Evolutionary conservation across 331 rosid species (phyloP), one percentile per base, ranked within the genome.

Genomic region (Arachis monticola): DNA sequence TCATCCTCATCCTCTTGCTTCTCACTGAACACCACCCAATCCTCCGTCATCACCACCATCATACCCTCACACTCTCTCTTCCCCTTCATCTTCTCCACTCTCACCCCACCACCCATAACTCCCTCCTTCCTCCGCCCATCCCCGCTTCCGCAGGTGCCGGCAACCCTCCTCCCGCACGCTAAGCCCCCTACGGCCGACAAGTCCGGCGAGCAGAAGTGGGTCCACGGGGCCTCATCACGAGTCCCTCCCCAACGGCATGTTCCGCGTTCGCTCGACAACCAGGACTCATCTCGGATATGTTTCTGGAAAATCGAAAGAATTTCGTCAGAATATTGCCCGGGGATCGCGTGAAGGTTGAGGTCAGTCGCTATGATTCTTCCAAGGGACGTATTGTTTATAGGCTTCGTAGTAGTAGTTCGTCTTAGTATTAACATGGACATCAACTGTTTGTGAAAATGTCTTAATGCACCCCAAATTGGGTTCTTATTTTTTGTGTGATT

Each of bases 211-310:
- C 94, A 90, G 78, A 94, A 92, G 69, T 86, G 84, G 92, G 85
- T 80, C 60, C 88, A 81, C 45, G 97, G 75, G 99, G 99, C 2
- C 76, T 86, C 2, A 85, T 94, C 80, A 81, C 0, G 99, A 94
- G 84, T 92, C 97, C n/a, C 99, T 94, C 11, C 89, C 97, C 40
- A 92, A 92, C 67, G 99, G 99, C 48, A 92, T 94, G 97, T 94
- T 94, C 75, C 88, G 97, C 6, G 90, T 94, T 32, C 85, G 82
- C 85, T 94, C 69, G 99, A 94, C 67, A 94, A 92, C 76, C 80
- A 86, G 17, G 99, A 92, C 74, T 81, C 46, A 87, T 77, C 79
- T 94, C 30, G 99, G 99, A 59, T 94, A 94, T 72, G 86, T 94
- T 60, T 94, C 90, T 52, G 97, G 27, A 92, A 82, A 60, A 94